Conservation (phyloP, 257 asterid species). For the Orobanche coerulescens region DNA sequence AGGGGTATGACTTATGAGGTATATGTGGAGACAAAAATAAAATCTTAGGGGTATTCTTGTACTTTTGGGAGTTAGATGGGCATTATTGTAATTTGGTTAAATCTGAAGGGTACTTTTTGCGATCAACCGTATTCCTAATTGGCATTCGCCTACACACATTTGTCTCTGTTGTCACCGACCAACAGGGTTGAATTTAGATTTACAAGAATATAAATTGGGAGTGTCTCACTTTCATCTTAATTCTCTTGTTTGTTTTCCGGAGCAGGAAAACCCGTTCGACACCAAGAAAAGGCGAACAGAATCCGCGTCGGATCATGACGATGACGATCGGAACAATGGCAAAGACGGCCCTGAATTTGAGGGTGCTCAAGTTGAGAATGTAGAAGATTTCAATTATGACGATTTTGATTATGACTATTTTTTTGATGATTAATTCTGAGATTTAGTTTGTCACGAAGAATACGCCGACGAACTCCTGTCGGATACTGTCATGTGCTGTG, state of each 20-base stretch:
- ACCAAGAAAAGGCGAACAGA: slow-evolving; percentile 31
- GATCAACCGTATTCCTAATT: background rate
- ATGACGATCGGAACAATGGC: background rate
- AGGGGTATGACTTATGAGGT: no score
- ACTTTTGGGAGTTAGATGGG: no score
- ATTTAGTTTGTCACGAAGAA: no score
- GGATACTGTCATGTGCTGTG: no score
- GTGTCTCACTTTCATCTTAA: background rate
- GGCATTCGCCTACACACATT: background rate
- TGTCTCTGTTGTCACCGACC: background rate
- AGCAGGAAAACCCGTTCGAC: slow-evolving; percentile 28
- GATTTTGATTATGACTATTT: slow-evolving; percentile 18
- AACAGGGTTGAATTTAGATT: background rate
- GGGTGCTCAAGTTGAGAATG: background rate
- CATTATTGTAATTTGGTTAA: no score
- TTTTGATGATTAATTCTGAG: slow-evolving; percentile 19
- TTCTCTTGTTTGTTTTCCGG: background rate
- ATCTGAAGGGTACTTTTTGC: no score
- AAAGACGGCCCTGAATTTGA: slow-evolving; percentile 15
- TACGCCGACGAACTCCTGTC: no score
- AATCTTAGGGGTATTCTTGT: no score
- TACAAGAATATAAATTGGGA: background rate
- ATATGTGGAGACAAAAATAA: no score
- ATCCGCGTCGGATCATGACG: slow-evolving; percentile 3
- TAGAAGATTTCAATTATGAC: slow-evolving; percentile 26